Evolutionary conservation across 345 rosid genomes (phyloP), one percentile per base, ranked within the genome.

Genomic region (Durio zibethinus): DNA sequence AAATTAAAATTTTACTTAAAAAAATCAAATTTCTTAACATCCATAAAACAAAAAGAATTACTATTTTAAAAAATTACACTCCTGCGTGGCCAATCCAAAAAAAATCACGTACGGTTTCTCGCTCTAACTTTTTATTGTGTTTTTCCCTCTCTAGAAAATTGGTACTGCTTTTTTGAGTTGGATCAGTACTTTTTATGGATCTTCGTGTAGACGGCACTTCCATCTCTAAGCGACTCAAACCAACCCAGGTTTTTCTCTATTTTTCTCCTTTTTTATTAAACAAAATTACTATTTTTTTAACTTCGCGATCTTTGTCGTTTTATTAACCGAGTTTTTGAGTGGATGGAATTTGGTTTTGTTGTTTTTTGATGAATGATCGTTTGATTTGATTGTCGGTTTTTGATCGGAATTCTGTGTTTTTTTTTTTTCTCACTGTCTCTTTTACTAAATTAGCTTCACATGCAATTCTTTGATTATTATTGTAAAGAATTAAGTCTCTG

Each of bases 141-240:
- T 67, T 61, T 14, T 61, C 10, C 43, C 73, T 68, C 54, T 68
- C 53, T 23, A 23, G 6, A 69, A 25, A 45, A 14, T 25, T 27
- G 7, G 8, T 3, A 8, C 2, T 11, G 3, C 36, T 52, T 43
- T 71, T 4, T 33, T 31, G 42, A 11, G 45, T 74, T 25, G 53
- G 35, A 60, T 60, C 42, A 20, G 75, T 72, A 62, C 15, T 60
- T 74, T 59, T 59, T 42, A 60, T 42, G 77, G 77, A 74, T 74
- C 53, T 72, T 72, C 47, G 62, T 35, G 47, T 27, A 18, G 27
- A 74, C 69, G 66, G 56, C 40, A 38, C 36, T 43, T 20, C 81
- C 40, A 75, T 79, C 82, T 6, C 76, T 27, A 50, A 78, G 72
- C 75, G 78, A 47, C 80, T 79, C 21, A 74, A 77, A 16, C 80